Evolutionary conservation across 192 early-diverging fungal species (phyloP).

Genomic region (Coemansia sp.): DNA sequence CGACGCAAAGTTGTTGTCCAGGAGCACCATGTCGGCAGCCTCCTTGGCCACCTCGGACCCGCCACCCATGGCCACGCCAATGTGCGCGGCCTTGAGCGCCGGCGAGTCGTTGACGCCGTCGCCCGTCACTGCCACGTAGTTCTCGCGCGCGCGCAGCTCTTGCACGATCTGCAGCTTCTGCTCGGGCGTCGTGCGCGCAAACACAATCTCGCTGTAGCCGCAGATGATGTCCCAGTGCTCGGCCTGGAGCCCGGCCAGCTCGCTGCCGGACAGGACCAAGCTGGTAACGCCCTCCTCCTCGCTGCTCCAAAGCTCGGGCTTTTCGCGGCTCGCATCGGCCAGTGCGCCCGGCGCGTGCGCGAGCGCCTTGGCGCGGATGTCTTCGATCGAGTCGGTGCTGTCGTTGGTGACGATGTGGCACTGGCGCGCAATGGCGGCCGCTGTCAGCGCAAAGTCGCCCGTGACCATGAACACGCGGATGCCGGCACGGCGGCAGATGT

Average conservation of each 20-base stretch:
- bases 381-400: constrained; percentile 19
- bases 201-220: constrained; percentile 69
- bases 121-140: constrained; percentile 77
- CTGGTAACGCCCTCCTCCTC: not conserved
- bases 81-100: constrained; percentile 77
- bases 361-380: constrained; percentile 11
- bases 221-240: constrained; percentile 70
- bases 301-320: not conserved
- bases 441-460: constrained; percentile 72
- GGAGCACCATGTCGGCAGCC: constrained; percentile 62
- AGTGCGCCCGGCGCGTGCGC: not conserved
- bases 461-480: constrained; percentile 80
- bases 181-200: constrained; percentile 79
- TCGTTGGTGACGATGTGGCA: constrained; percentile 66
- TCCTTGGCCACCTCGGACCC: constrained; percentile 76
- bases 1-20: constrained; percentile 64
- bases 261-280: constrained; percentile 62
- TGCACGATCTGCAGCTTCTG: constrained; percentile 79
- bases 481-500: constrained; percentile 60
- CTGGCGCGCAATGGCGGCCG: constrained; percentile 71
- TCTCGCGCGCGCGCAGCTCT: constrained; percentile 65
- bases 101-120: constrained; percentile 90
- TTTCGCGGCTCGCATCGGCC: not conserved
- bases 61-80: constrained; percentile 79
- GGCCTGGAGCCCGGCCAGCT: constrained; percentile 59